phyloP scores from a whole-genome alignment of 345 rosid species.

The Gossypium anomalum region DNA sequence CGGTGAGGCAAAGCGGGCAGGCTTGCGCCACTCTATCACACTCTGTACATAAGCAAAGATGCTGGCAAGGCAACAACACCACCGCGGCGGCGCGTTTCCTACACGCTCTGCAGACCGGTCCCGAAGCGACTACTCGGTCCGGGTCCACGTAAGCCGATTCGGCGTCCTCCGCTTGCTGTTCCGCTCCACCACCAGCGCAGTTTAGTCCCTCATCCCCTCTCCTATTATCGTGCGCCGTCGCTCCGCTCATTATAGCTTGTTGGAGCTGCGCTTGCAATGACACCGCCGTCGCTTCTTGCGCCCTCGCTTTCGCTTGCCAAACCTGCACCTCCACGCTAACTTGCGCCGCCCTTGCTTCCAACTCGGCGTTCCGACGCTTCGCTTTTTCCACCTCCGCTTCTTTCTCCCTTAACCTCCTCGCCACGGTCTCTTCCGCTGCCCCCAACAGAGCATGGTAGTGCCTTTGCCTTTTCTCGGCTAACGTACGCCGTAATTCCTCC shows the following conservation, averaged over 20 bases:
- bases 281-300: slow-evolving; percentile 71
- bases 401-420: slow-evolving; percentile 57
- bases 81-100: slow-evolving; percentile 57
- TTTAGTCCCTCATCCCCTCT: slow-evolving; percentile 32
- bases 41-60: slow-evolving; percentile 62
- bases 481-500: slow-evolving; percentile 65
- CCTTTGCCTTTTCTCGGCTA: slow-evolving; percentile 67
- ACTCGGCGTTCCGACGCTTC: slow-evolving; percentile 65
- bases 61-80: slow-evolving; percentile 85
- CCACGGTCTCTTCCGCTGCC: slow-evolving; percentile 59
- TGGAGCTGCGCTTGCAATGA: slow-evolving; percentile 73
- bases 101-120: slow-evolving; percentile 63
- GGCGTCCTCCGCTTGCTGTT: slow-evolving; percentile 65
- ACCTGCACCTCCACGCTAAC: slow-evolving; percentile 68
- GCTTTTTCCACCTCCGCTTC: slow-evolving; percentile 72
- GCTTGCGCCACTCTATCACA: slow-evolving; percentile 60
- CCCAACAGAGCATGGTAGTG: slow-evolving; percentile 73
- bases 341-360: slow-evolving; percentile 79
- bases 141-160: slow-evolving; percentile 86
- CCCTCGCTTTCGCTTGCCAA: slow-evolving; percentile 82
- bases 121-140: slow-evolving; percentile 37
- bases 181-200: slow-evolving; percentile 29
- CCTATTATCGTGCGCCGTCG: slow-evolving; percentile 37
- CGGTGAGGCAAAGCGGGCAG: slow-evolving; percentile 72
- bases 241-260: slow-evolving; percentile 45